phyloP scores from a whole-genome alignment of 2,329 filamentous ascomycete genomes.

The Calonectria hawksworthii region DNA sequence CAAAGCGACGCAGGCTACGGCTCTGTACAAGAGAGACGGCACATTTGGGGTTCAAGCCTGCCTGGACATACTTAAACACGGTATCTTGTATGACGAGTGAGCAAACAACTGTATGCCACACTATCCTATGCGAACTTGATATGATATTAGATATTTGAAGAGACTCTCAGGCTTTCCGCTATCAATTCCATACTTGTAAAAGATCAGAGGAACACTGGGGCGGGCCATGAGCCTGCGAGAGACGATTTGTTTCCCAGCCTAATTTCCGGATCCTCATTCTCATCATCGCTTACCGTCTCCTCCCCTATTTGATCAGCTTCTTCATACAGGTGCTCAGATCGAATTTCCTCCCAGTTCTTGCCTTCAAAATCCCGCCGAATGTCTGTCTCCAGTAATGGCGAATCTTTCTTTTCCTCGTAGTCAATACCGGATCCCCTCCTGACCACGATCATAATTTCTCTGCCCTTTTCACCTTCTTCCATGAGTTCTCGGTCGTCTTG shows the following conservation, averaged over 20 bases:
- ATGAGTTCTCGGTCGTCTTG: neutral
- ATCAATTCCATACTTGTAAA: neutral
- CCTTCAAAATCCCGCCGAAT: neutral
- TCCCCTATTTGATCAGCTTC: neutral
- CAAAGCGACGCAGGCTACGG: too few relatives aligned
- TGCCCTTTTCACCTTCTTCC: neutral
- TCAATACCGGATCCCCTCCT: neutral
- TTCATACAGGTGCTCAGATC: neutral
- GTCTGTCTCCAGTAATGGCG: neutral
- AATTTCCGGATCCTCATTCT: neutral
- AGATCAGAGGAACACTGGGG: neutral
- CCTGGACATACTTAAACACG: too few relatives aligned
- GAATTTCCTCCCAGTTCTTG: neutral
- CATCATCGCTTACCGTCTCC: neutral
- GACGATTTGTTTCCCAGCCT: neutral
- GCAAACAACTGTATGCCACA: too few relatives aligned
- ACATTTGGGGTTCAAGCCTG: too few relatives aligned
- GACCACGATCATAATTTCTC: neutral
- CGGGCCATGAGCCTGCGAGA: neutral
- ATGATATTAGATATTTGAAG: too few relatives aligned
- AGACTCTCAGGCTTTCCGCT: too few relatives aligned
- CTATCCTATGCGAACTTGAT: too few relatives aligned
- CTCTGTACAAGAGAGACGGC: too few relatives aligned
- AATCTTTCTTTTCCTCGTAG: neutral
- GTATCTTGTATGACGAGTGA: too few relatives aligned